Percentiles rank a stretch among this genome's conserved stretches.
These are phyloP conservation scores for Gyrodon lividus DNA, from an alignment of 768 basidiomycete genomes.

Conservation along the genomic window DNA sequence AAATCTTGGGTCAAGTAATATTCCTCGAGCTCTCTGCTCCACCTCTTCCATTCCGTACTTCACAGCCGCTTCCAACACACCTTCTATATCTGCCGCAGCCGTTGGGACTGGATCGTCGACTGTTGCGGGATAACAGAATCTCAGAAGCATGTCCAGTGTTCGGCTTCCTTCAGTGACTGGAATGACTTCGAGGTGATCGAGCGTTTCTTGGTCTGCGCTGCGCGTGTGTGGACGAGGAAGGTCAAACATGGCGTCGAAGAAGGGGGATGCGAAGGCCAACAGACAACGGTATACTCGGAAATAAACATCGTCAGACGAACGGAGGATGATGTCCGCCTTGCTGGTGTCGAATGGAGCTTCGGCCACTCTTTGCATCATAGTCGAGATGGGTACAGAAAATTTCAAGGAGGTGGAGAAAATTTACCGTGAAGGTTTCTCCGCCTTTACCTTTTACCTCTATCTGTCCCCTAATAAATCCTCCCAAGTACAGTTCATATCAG, in stretches of 20 bases:
- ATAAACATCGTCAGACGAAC: constrained; percentile 44
- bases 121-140: constrained; percentile 36
- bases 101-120: constrained; percentile 23
- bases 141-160: constrained; percentile 30
- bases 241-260: constrained; percentile 33
- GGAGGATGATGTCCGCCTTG: constrained; percentile 49
- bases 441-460: background rate
- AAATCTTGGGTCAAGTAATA: constrained; percentile 26
- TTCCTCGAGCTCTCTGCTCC: constrained; percentile 21
- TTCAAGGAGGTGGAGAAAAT: too few species aligned
- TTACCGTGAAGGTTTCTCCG: background rate
- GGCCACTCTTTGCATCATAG: constrained; percentile 23
- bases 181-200: constrained; percentile 23
- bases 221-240: constrained; percentile 23
- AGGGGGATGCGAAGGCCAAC: constrained; percentile 27
- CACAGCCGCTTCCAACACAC: constrained; percentile 27
- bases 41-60: constrained; percentile 34
- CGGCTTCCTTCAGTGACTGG: constrained; percentile 29
- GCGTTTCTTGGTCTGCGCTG: constrained; percentile 12
- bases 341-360: constrained; percentile 44
- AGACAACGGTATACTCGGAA: constrained; percentile 26
- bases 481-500: background rate
- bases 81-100: constrained; percentile 16
- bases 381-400: background rate
- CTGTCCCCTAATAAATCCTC: constrained; percentile 2